Conservation (phyloP, 192 early-diverging fungal species). For the Jimgerdemannia flammicorona region DNA sequence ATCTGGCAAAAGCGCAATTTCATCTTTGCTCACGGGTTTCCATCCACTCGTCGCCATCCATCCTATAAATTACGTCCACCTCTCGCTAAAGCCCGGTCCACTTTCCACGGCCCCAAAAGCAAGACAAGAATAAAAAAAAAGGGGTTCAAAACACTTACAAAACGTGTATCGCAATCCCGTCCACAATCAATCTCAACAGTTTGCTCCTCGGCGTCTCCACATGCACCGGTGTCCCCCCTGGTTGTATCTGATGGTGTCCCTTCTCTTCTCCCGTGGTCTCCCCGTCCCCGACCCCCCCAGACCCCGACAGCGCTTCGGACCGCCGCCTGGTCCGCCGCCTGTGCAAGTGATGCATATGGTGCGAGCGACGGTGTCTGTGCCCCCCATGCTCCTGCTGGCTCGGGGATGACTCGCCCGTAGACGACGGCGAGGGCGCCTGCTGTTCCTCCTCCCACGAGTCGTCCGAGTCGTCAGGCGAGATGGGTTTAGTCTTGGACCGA, state of each 20-base stretch:
- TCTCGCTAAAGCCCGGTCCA: neutral
- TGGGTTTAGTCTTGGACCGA: neutral
- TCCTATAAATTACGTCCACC: too few species aligned
- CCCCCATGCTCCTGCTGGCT: neutral
- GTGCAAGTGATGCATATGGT: neutral
- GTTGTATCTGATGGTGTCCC: neutral
- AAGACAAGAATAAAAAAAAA: neutral
- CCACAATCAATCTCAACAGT: slow-evolving; percentile 45
- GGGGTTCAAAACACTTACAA: slow-evolving; percentile 36
- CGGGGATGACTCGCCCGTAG: neutral
- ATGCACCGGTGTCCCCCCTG: neutral
- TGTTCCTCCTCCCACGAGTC: neutral
- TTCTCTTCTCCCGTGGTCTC: neutral
- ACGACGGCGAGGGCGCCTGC: neutral
- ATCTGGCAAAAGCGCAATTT: too few species aligned
- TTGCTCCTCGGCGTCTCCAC: slow-evolving; percentile 6
- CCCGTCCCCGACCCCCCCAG: neutral
- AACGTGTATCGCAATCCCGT: slow-evolving; percentile 51
- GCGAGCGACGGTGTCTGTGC: neutral
- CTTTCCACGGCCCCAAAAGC: neutral
- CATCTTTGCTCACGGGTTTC: too few species aligned
- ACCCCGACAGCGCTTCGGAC: neutral
- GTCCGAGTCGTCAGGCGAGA: neutral
- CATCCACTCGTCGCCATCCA: too few species aligned
- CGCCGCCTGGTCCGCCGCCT: neutral